Evolutionary conservation across 495 filamentous ascomycete genomes (phyloP).

Genomic region (Massariosphaeria phaeospora): DNA sequence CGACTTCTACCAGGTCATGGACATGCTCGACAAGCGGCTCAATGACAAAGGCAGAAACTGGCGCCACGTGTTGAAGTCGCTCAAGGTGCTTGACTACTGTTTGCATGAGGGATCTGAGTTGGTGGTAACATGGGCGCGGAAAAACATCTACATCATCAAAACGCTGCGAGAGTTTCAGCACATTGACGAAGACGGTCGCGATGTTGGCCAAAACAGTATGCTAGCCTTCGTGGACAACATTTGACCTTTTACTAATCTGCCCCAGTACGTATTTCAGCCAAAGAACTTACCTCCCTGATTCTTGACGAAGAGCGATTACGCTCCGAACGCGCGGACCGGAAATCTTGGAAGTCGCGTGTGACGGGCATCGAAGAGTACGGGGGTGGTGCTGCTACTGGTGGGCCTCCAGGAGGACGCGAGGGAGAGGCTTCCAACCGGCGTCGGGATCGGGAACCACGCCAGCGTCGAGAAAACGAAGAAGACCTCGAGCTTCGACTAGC

Average conservation of each 20-base stretch:
- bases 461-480: slow-evolving; percentile 53
- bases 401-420: slow-evolving; percentile 41
- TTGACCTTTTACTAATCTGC: slow-evolving; percentile 22
- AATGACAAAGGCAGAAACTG: slow-evolving; percentile 99
- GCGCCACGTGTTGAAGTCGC: slow-evolving; percentile 95
- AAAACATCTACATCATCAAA: slow-evolving; percentile 98
- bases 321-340: slow-evolving; percentile 83
- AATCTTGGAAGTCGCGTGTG: slow-evolving; percentile 93
- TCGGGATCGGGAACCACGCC: slow-evolving; percentile 23
- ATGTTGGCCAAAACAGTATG: slow-evolving; percentile 92
- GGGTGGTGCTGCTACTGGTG: slow-evolving; percentile 27
- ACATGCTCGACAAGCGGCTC: slow-evolving; percentile 98
- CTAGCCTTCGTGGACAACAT: neutral
- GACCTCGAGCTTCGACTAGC: slow-evolving; percentile 90
- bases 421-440: slow-evolving; percentile 30
- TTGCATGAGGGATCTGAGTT: slow-evolving; percentile 95
- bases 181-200: slow-evolving; percentile 87
- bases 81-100: slow-evolving; percentile 98
- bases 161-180: slow-evolving; percentile 95
- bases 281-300: slow-evolving; percentile 91
- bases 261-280: slow-evolving; percentile 88
- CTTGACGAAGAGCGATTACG: slow-evolving; percentile 92
- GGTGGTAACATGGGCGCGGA: slow-evolving; percentile 95
- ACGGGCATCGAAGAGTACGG: slow-evolving; percentile 83
- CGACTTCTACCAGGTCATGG: slow-evolving; percentile 99